phyloP scores from a whole-genome alignment of 2,329 filamentous ascomycete genomes.

The Penicillium sclerotiorum region DNA sequence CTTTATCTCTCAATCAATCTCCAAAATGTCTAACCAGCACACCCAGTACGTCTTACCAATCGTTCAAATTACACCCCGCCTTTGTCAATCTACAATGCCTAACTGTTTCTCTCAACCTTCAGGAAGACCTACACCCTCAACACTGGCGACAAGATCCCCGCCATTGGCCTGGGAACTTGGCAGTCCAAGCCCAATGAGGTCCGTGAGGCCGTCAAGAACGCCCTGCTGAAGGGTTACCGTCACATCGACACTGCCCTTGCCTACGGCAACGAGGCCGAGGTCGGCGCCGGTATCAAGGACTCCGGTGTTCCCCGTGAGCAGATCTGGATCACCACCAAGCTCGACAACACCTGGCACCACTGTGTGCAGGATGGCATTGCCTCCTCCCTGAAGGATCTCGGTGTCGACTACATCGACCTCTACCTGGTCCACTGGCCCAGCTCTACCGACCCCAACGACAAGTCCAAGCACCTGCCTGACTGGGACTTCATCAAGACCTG shows the following conservation, averaged over 20 bases:
- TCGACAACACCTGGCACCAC: conserved; percentile 67
- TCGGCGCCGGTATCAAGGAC: conserved; percentile 67
- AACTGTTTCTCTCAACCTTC: background rate
- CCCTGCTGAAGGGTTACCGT: conserved; percentile 55
- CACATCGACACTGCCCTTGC: conserved; percentile 57
- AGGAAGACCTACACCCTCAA: conserved; percentile 51
- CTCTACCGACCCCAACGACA: conserved; percentile 54
- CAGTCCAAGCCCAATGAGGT: conserved; percentile 58
- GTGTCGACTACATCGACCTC: conserved; percentile 70
- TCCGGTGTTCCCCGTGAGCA: conserved; percentile 67
- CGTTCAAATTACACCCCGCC: background rate
- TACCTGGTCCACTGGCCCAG: conserved; percentile 71
- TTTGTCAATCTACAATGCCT: background rate
- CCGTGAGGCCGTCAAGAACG: conserved; percentile 51
- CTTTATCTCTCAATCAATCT: background rate
- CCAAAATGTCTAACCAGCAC: conserved; percentile 29
- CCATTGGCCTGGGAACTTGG: conserved; percentile 59
- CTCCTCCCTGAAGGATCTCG: conserved; percentile 65
- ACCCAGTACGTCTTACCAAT: conserved; percentile 17
- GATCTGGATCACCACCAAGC: conserved; percentile 70
- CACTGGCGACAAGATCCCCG: conserved; percentile 53
- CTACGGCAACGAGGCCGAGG: conserved; percentile 69
- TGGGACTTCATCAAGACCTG: conserved; percentile 85
- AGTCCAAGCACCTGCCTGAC: conserved; percentile 67
- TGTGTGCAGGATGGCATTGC: conserved; percentile 64